Conservation (phyloP, 495 filamentous ascomycete genomes). For the Hypoxylon crocopeplum region DNA sequence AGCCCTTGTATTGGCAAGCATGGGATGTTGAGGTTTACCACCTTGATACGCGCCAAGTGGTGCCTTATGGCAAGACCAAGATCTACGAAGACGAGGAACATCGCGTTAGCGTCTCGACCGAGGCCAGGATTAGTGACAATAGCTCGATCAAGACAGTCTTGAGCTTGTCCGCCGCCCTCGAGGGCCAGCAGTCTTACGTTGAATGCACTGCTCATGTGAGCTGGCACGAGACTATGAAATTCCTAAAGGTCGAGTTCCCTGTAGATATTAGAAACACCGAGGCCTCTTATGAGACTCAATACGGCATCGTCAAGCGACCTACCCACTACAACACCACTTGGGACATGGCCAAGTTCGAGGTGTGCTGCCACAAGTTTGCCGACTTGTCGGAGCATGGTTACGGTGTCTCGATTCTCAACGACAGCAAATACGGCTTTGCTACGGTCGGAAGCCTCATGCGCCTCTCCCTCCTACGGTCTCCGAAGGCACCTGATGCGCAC, state of each 20-base stretch:
- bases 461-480: conserved; percentile 83
- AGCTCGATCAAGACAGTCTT: conserved; percentile 89
- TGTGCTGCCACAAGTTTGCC: conserved; percentile 98
- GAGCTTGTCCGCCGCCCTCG: conserved; percentile 71
- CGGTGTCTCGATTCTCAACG: conserved; percentile 93
- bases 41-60: conserved; percentile 80
- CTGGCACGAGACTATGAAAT: conserved; percentile 95
- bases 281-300: conserved; percentile 95
- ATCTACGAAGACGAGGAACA: conserved; percentile 77
- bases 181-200: conserved; percentile 70
- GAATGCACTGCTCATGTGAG: conserved; percentile 84
- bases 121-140: conserved; percentile 84
- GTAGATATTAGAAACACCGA: conserved; percentile 91
- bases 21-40: conserved; percentile 99
- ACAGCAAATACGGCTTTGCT: conserved; percentile 96
- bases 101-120: conserved; percentile 77
- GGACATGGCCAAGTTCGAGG: conserved; percentile 99
- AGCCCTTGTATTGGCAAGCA: conserved; percentile 97
- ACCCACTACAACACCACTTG: conserved; percentile 97
- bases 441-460: conserved; percentile 92
- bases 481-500: conserved; percentile 95
- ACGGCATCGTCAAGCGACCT: conserved; percentile 83
- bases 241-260: conserved; percentile 98
- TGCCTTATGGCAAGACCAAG: conserved; percentile 67
- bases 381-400: conserved; percentile 92